Evolutionary conservation across 805 yeast genomes (phyloP).

Genomic region (Pichia insulana): DNA sequence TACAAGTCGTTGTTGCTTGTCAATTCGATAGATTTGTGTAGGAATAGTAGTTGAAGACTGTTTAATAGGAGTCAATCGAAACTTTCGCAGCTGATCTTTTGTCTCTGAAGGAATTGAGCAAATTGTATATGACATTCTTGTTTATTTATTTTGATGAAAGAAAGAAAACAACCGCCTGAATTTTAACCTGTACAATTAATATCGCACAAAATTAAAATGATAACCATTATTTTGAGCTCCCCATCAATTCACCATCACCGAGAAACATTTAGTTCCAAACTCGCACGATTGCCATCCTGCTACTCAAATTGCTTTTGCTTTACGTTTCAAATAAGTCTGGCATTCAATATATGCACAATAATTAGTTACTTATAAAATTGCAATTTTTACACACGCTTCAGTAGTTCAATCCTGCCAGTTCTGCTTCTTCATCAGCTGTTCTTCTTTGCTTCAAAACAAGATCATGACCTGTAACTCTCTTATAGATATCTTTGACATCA

Average conservation of each 20-base stretch:
- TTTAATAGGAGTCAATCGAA: slow-evolving; percentile 50
- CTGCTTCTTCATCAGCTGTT: slow-evolving; percentile 55
- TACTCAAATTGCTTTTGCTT: too few relatives aligned
- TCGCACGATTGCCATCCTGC: too few relatives aligned
- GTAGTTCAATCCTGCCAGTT: slow-evolving; percentile 27
- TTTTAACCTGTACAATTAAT: too few relatives aligned
- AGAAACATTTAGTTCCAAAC: too few relatives aligned
- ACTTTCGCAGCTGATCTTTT: slow-evolving; percentile 51
- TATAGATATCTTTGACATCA: slow-evolving; percentile 90
- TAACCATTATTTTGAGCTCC: too few relatives aligned
- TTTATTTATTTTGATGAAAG: not conserved
- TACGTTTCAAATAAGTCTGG: too few relatives aligned
- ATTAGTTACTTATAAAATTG: not conserved
- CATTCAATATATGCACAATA: too few relatives aligned
- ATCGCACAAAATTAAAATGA: too few relatives aligned
- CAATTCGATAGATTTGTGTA: slow-evolving; percentile 56
- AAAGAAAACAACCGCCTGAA: too few relatives aligned
- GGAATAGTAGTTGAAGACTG: slow-evolving; percentile 54
- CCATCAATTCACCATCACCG: too few relatives aligned
- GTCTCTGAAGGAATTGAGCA: slow-evolving; percentile 61
- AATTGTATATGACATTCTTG: slow-evolving; percentile 38
- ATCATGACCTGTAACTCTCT: slow-evolving; percentile 87
- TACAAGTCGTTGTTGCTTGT: slow-evolving; percentile 45
- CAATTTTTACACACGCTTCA: not conserved
- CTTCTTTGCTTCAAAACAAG: slow-evolving; percentile 75